Evolutionary conservation across 2,329 filamentous ascomycete species (phyloP), one percentile per base, ranked within the genome.

Genomic region (Aschersonia sp.): DNA sequence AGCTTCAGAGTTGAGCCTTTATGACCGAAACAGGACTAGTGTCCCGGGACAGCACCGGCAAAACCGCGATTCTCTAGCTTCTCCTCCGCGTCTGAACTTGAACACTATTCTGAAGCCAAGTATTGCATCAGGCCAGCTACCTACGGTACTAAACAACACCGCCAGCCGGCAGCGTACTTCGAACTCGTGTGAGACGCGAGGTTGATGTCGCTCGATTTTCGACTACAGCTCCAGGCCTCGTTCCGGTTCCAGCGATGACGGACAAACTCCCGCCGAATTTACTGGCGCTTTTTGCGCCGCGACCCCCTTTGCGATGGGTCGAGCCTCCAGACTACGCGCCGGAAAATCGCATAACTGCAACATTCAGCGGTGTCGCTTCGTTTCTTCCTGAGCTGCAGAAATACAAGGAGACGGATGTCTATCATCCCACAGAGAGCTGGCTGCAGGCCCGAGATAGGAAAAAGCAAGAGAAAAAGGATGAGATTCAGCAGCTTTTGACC

Each of bases 211-310:
- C 20, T 40, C 29, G 44, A 44, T 10, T 41, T 48, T 29, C 48
- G 44, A 47, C 31, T 31, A 38, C 42, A 4, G 9, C 41, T 45
- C 42, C 40, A 7, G 20, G 10, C 30, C 43, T 29, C 31, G 48
- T 46, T 44, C 42, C 45, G 38, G 43, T 40, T 20, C 32, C 45
- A 46, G 48, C 43, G 52, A 98, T 97, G 92, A 97, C 92, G 46
- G 91, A 96, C 75, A 92, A 94, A 69, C 84, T 98, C 28, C 91
- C 92, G 50, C 87, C 85, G 48, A 91, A 94, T 63, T 78, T 97
- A 51, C 77, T 97, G 58, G 85, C 86, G 67, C 86, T 97, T 56
- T 98, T 98, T 71, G 86, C 91, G 68, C 87, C 92, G 62, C 86
- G 92, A 51, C 92, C 92, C 57, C 85, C 91, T 51, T 72, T 97